Evolutionary conservation across 108 stramenopile genomes (phyloP), one percentile per base, ranked within the genome.

Genomic region (Nitzschia putrida): DNA sequence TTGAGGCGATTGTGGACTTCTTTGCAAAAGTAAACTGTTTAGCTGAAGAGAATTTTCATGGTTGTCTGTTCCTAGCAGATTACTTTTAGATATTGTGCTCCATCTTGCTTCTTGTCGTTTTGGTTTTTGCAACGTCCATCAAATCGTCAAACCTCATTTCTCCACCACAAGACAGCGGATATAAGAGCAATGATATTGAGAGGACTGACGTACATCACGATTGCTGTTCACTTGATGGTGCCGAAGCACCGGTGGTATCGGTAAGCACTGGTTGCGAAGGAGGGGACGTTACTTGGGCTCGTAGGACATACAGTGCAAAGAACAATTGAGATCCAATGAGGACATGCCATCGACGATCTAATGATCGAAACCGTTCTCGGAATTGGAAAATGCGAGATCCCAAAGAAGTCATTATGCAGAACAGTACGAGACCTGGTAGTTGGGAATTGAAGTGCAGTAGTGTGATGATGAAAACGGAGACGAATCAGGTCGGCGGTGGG

Each of bases 271-370:
- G 4, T 13, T 2, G 25, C 54, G 12, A 8, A 55, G 49, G 49
- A 5, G 18, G n/a, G 1, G 49, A 1, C 3, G 49, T 50, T 50
- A 56, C 55, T 25, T 60, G 45, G 39, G 44, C 41, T 43, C 73
- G 73, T 51, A 74, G 25, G 22, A 59, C 49, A 41, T 39, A 56
- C 58, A 74, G 29, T 25, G 44, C 73, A 67, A 74, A 66, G 8
- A 74, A 45, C 22, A 74, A 47, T 43, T 74, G 73, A 14, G 66
- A 40, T 40, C 66, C 73, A 59, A 70, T 70, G n/a, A 70, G 29
- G 12, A 60, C 37, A 50, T 70, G 69, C 69, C 69, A 70, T 38
- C 42, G 37, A 8, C 69, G 69, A 70, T 70, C 69, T 8, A 60
- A 21, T 7, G 47, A 8, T 70, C 26, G 20, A 50, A 70, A 70